These are phyloP conservation scores for Gilbertella persicaria DNA, from an alignment of 371 early-diverging fungal genomes.

Conservation along the genomic window DNA sequence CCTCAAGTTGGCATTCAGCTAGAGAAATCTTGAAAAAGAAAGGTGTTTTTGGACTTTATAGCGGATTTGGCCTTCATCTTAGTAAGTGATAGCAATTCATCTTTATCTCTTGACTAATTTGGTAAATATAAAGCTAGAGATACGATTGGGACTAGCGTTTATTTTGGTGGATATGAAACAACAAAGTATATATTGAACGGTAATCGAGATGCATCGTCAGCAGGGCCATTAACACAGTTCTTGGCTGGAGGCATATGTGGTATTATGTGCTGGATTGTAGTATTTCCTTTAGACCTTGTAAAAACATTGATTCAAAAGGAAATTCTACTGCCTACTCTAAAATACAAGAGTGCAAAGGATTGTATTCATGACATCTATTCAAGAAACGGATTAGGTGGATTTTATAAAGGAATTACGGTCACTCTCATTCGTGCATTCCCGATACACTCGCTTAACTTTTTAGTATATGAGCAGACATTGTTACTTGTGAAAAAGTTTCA, in stretches of 20 bases:
- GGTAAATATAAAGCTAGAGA: constrained; percentile 52
- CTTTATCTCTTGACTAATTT: neutral
- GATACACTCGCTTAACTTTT: constrained; percentile 74
- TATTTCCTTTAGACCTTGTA: constrained; percentile 81
- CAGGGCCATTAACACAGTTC: constrained; percentile 72
- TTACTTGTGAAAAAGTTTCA: constrained; percentile 13
- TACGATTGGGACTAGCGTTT: constrained; percentile 74
- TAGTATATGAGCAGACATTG: constrained; percentile 66
- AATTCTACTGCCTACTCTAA: constrained; percentile 49
- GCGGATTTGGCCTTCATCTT: constrained; percentile 55
- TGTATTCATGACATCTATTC: constrained; percentile 60
- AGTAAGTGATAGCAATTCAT: constrained; percentile 17
- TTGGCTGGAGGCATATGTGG: constrained; percentile 83
- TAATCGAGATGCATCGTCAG: constrained; percentile 28
- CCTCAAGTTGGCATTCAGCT: constrained; percentile 62
- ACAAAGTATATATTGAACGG: constrained; percentile 64
- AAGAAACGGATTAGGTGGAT: constrained; percentile 55
- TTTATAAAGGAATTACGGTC: constrained; percentile 77
- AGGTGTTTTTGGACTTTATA: constrained; percentile 52
- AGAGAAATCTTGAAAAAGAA: constrained; percentile 56
- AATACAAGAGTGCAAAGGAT: constrained; percentile 48
- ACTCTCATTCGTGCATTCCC: constrained; percentile 82
- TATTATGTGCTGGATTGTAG: constrained; percentile 76
- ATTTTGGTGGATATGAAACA: constrained; percentile 81
- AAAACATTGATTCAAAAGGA: constrained; percentile 81